Evolutionary conservation across 768 basidiomycete genomes (phyloP).

Genomic region (Hemileccinum rubropunctum): DNA sequence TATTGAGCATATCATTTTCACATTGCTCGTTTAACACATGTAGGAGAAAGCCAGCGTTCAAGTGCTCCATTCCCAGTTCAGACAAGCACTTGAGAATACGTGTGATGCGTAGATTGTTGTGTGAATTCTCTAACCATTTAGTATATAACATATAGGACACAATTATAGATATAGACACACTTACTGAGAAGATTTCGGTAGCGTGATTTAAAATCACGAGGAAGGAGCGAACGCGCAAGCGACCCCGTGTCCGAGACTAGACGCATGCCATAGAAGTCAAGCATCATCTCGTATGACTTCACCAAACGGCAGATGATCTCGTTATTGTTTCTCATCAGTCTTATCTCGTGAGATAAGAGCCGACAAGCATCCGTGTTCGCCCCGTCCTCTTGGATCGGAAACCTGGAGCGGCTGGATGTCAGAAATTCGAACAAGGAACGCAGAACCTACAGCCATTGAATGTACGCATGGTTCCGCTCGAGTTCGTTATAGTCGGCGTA

Average conservation of each 20-base stretch:
- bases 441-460: constrained; percentile 71
- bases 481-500: constrained; percentile 57
- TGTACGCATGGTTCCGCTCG: constrained; percentile 68
- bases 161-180: constrained; percentile 35
- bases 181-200: constrained; percentile 67
- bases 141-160: background rate
- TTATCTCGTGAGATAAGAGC: constrained; percentile 63
- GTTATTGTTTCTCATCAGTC: constrained; percentile 50
- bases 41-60: constrained; percentile 66
- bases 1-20: constrained; percentile 50
- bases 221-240: constrained; percentile 48
- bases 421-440: background rate
- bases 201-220: constrained; percentile 48
- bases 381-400: constrained; percentile 72
- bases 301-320: constrained; percentile 49
- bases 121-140: constrained; percentile 50
- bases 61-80: constrained; percentile 61
- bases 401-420: constrained; percentile 36
- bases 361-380: constrained; percentile 69
- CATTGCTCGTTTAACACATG: constrained; percentile 71
- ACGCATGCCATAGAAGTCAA: constrained; percentile 79
- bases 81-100: constrained; percentile 76
- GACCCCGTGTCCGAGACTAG: constrained; percentile 59
- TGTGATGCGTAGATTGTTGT: constrained; percentile 76
- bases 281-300: constrained; percentile 67